Percentiles rank a stretch among this genome's conserved stretches.
Evolutionary conservation across 345 rosid genomes (phyloP).

Genomic region (Gossypium herbaceum): DNA sequence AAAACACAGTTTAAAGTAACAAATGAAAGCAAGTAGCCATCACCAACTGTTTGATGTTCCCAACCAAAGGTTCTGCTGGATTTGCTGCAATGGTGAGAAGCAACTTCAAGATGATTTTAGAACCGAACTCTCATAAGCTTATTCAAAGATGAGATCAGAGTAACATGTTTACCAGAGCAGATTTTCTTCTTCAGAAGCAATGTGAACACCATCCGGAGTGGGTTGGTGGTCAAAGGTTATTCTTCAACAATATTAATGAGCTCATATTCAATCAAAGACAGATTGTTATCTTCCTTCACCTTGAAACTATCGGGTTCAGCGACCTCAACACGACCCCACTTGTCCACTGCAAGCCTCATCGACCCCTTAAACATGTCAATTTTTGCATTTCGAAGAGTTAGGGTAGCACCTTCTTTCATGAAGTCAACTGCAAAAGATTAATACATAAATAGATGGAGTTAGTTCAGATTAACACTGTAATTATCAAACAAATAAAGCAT

Average conservation of each 20-base stretch:
- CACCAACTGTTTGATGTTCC: neutral
- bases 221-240: slow-evolving; percentile 19
- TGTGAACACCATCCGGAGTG: slow-evolving; percentile 2
- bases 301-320: slow-evolving; percentile 59
- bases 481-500: neutral
- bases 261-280: slow-evolving; percentile 69
- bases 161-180: slow-evolving; percentile 31
- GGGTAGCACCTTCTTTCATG: slow-evolving; percentile 67
- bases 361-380: slow-evolving; percentile 76
- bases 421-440: slow-evolving; percentile 51
- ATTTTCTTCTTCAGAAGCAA: slow-evolving; percentile 31
- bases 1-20: slow-evolving; percentile 17
- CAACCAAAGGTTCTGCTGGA: slow-evolving; percentile 23
- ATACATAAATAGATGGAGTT: slow-evolving; percentile 10
- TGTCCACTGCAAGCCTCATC: slow-evolving; percentile 74
- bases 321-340: slow-evolving; percentile 57
- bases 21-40: slow-evolving; percentile 31
- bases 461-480: neutral
- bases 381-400: slow-evolving; percentile 64
- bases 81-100: slow-evolving; percentile 7
- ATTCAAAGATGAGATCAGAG: slow-evolving; percentile 24
- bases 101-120: neutral
- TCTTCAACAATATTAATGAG: slow-evolving; percentile 64
- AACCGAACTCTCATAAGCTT: slow-evolving; percentile 24
- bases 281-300: slow-evolving; percentile 75